These are phyloP conservation scores for Phytophthora ramorum DNA, from an alignment of 352 stramenopile genomes.

Conservation along the genomic window DNA sequence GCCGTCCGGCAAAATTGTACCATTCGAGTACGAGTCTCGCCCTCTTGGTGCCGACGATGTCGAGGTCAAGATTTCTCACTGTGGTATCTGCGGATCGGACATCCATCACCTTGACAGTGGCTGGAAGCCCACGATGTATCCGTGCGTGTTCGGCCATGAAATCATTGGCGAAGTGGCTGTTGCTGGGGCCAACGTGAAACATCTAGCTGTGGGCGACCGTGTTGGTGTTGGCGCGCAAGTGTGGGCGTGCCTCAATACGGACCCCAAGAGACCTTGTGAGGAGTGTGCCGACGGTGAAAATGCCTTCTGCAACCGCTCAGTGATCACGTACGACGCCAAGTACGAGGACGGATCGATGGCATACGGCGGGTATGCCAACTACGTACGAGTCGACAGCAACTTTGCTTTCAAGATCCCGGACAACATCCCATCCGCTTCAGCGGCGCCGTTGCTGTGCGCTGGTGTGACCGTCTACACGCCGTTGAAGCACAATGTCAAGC, in stretches of 20 bases:
- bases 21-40: constrained; percentile 43
- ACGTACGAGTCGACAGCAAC: constrained; percentile 33
- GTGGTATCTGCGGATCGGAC: constrained; percentile 39
- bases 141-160: constrained; percentile 54
- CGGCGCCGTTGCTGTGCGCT: not conserved
- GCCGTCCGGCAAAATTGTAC: constrained; percentile 21
- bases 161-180: constrained; percentile 24
- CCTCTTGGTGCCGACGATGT: constrained; percentile 48
- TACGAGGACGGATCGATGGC: constrained; percentile 51
- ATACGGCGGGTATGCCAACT: constrained; percentile 35
- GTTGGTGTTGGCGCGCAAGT: not conserved
- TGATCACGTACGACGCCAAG: constrained; percentile 40
- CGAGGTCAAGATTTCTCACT: constrained; percentile 61
- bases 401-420: constrained; percentile 25
- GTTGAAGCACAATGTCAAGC: constrained; percentile 18
- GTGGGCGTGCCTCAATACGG: constrained; percentile 70
- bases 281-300: constrained; percentile 62
- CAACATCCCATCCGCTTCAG: not conserved
- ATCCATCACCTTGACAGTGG: constrained; percentile 43
- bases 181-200: constrained; percentile 1
- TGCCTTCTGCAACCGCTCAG: constrained; percentile 49
- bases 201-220: constrained; percentile 73
- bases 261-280: constrained; percentile 58
- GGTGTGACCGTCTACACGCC: constrained; percentile 20
- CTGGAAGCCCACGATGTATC: constrained; percentile 42